Evolutionary conservation across 176 grass and related monocot genomes (phyloP).

Genomic region (Leersia perrieri): DNA sequence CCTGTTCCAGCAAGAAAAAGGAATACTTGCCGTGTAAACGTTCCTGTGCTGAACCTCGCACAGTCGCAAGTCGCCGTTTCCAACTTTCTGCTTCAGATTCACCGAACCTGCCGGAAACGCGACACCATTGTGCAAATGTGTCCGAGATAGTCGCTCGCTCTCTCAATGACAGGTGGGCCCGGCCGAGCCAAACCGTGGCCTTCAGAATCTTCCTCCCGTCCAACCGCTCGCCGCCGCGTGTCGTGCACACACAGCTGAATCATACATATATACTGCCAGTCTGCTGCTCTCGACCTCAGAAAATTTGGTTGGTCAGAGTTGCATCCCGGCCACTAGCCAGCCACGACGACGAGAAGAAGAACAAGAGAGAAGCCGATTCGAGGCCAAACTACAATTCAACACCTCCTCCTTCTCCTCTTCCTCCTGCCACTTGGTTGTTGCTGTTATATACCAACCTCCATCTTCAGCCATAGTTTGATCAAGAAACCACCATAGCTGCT

Average conservation of each 20-base stretch:
- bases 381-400: conserved; percentile 23
- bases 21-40: neutral
- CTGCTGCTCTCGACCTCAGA: conserved; percentile 43
- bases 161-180: neutral
- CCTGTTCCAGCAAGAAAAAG: neutral
- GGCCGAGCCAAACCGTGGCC: neutral
- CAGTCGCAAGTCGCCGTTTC: neutral
- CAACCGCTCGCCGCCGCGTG: neutral
- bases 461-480: neutral
- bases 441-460: neutral
- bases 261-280: no score
- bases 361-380: no score
- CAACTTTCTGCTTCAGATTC: conserved; percentile 21
- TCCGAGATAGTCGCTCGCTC: neutral
- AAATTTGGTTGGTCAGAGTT: conserved; percentile 36
- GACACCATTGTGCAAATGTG: no score
- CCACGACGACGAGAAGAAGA: neutral
- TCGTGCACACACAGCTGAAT: neutral
- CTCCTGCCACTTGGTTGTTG: conserved; percentile 20
- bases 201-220: neutral
- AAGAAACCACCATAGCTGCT: neutral
- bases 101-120: neutral
- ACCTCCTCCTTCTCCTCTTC: neutral
- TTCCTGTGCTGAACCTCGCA: neutral
- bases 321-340: neutral